Conservation (phyloP, 306 rosid species). For the Dalbergia cochinchinensis region DNA sequence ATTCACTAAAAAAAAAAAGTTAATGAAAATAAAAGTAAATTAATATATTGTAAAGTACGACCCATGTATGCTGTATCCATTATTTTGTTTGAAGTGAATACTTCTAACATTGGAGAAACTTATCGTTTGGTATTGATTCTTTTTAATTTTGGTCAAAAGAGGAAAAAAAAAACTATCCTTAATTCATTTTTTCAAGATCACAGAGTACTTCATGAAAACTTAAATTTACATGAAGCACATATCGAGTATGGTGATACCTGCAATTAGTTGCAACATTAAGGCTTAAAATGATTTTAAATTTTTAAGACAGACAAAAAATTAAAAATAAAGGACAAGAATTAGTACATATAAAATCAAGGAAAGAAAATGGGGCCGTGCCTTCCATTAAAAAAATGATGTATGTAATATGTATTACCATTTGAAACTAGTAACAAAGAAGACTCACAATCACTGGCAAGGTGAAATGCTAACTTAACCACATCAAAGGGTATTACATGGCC, state of each 20-base stretch:
- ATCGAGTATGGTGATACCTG: background rate
- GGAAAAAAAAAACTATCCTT: no score
- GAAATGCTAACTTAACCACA: constrained; percentile 7
- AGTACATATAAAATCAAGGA: constrained; percentile 34
- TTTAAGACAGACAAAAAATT: background rate
- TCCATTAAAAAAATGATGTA: constrained; percentile 51
- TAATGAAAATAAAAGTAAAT: no score
- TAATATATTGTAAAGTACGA: no score
- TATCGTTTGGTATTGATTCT: no score
- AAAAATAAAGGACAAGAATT: constrained; percentile 21
- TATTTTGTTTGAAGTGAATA: no score
- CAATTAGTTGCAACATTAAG: constrained; percentile 32
- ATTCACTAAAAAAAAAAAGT: no score
- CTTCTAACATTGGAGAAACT: no score
- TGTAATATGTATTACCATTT: constrained; percentile 10
- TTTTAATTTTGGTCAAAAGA: no score
- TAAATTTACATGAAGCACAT: no score
- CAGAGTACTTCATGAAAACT: no score
- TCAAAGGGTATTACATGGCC: constrained; percentile 22
- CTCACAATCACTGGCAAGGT: constrained; percentile 33
- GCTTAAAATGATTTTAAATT: constrained; percentile 30
- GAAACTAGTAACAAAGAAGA: constrained; percentile 29
- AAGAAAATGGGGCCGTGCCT: constrained; percentile 47
- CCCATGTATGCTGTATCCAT: no score
- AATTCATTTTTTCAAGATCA: no score